phyloP scores from a whole-genome alignment of 441 rosid species.

The Bruguiera hainesii region DNA sequence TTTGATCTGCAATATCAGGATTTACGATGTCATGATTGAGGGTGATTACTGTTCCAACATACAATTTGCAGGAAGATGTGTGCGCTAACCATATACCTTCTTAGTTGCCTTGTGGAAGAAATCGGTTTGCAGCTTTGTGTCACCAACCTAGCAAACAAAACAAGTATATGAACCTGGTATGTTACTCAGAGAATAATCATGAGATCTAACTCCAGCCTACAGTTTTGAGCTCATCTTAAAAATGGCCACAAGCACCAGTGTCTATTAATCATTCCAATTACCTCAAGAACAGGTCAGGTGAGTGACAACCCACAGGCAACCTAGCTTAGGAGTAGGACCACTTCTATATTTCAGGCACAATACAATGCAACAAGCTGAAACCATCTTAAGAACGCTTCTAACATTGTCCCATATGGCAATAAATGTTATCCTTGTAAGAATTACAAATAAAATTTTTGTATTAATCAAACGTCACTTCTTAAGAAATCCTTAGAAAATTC shows the following conservation, averaged over 20 bases:
- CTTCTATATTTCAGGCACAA: conserved; percentile 12
- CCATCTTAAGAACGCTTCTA: neutral
- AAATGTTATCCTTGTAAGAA: neutral
- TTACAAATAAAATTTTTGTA: neutral
- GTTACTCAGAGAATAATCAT: neutral
- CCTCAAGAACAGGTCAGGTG: conserved; percentile 2
- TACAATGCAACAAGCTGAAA: neutral
- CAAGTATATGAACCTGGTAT: conserved; percentile 1
- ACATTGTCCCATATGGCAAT: conserved; percentile 3
- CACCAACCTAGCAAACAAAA: conserved; percentile 51
- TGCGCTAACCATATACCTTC: conserved; percentile 39
- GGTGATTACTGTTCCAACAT: neutral
- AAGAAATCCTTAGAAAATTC: neutral
- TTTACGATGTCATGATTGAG: neutral
- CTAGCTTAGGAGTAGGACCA: neutral
- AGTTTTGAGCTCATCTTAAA: neutral
- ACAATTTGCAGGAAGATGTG: too few species aligned
- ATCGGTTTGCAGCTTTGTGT: conserved; percentile 56
- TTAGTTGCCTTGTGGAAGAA: conserved; percentile 78
- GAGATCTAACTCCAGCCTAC: neutral
- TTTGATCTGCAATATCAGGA: neutral
- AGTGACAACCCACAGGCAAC: conserved; percentile 8
- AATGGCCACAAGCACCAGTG: neutral
- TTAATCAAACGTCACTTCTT: neutral
- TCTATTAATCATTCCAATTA: neutral